Evolutionary conservation across 2,329 filamentous ascomycete species (phyloP), one percentile per base, ranked within the genome.

Genomic region (Cladosporium sp.): DNA sequence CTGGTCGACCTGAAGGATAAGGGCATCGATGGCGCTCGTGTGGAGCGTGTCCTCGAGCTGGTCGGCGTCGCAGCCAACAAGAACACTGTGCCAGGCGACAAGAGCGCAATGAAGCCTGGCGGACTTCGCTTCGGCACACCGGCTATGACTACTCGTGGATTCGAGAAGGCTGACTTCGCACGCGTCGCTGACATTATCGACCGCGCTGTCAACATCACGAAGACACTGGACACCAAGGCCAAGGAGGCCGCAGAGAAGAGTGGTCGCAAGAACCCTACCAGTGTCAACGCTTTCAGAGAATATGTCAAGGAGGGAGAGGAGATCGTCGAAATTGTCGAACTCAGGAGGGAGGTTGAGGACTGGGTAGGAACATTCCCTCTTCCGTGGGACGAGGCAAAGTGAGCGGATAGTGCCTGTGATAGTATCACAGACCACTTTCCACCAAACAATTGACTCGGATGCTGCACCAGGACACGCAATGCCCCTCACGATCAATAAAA

Each of bases 61-160:
- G 94, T 97, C 77, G 96, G 96, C 81, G 95, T 97, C 53, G 94
- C 94, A n/a, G 89, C 90, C 72, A 99, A 99, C 82, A 99, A 99
- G 83, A 99, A 99, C 79, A 97, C 94, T 7, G 93, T 97, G 0
- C 94, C 94, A 1, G 94, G 93, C 42, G 94, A 99, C 77, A 90
- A 88, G 71, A 96, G 91, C 0, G 94, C 94, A 1, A 83, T 99
- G 70, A 90, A 93, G 63, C 94, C 94, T 13, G 93, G 93, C 64
- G 94, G 94, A 62, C 82, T 99, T 63, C 88, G 94, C 64, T 92
- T 99, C 77, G 94, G 94, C 57, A 94, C 93, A 0, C 94, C 94
- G 0, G 94, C 94, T 65, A 99, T 99, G 94, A 97, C 94, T 20
- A 96, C 91, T 17, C 86, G 94, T 60, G 94, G 93, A n/a, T 93